Evolutionary conservation across 2,329 filamentous ascomycete species (phyloP), one percentile per base, ranked within the genome.

Genomic region (Aspergillus sp.): DNA sequence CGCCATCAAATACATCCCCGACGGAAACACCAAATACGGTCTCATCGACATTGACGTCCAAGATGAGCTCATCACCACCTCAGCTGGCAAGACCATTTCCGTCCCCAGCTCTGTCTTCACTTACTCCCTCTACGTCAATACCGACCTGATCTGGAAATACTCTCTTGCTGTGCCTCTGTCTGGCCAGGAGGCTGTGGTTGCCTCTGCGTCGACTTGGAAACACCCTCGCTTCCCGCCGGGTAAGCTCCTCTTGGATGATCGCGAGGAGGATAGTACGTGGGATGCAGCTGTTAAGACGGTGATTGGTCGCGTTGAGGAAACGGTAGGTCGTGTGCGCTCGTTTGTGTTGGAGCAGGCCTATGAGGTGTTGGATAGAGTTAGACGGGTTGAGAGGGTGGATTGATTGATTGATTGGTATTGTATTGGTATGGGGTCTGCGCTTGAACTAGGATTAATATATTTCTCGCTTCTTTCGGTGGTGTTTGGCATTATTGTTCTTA

Each of bases 1-100:
- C 10, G 84, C 88, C 72, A 83, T 98, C 64, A 91, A 94, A 86
- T 96, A 85, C 80, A 84, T 85, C 49, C 90, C 94, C 2, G 86
- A 89, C 60, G 94, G 94, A 1, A 93, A 92, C 70, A 92, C 88
- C 63, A 98, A 98, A 74, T 94, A 96, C 75, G 92, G 92, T 1
- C 86, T 88, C 0, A 83, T 96, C 27, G 90, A 91, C 21, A 92
- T 99, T 63, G 87, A 88, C 62, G 87, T 86, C 58, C 83, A 86
- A 4, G 81, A 84, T 2, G 82, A 84, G 8, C 63, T 64, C 5
- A 55, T 64, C 19, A 64, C 64, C 39, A 39, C 38, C 7, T 58
- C 59, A n/a, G 8, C 53, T 8, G 59, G 62, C 15, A 59, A 48
- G 2, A 56, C 62, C 6, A 61, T 62, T 3, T 57, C 57, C 1